Conservation (phyloP, 1,284 basidiomycete genomes). For the Boletus semigastroideus region DNA sequence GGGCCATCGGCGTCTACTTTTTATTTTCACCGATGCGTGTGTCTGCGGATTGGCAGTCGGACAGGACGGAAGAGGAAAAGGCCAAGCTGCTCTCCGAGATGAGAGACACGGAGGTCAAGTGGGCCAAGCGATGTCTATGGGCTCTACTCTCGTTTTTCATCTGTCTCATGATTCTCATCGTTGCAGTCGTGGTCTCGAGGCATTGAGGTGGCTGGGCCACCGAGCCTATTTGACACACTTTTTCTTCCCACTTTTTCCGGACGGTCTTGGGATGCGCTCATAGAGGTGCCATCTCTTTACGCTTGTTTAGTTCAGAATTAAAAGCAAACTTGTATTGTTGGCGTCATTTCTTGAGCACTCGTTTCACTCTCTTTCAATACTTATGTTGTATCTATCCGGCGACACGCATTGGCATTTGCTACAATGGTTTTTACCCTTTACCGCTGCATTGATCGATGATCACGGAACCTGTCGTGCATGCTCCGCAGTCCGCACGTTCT, state of each 20-base stretch:
- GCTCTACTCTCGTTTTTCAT: constrained; percentile 27
- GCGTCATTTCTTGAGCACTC: not conserved
- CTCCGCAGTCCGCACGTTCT: no score
- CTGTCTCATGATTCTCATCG: constrained; percentile 25
- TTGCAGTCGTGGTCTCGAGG: constrained; percentile 20
- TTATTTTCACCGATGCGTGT: constrained; percentile 39
- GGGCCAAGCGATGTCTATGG: constrained; percentile 43
- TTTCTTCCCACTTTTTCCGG: not conserved
- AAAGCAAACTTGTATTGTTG: constrained; percentile 10
- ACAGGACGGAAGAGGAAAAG: constrained; percentile 38
- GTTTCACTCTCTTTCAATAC: constrained; percentile 8
- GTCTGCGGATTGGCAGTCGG: constrained; percentile 39
- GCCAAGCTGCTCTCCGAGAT: constrained; percentile 36
- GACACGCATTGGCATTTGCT: not conserved
- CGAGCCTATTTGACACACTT: not conserved
- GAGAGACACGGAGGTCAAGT: constrained; percentile 38
- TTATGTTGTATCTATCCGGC: constrained; percentile 14
- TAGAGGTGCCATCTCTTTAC: constrained; percentile 4
- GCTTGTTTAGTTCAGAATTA: constrained; percentile 6
- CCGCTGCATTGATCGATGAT: no score
- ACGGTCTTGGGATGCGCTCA: not conserved
- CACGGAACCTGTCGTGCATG: no score
- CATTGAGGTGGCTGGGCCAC: constrained; percentile 21
- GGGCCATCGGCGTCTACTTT: constrained; percentile 40
- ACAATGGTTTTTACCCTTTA: no score